These are phyloP conservation scores for Nakaseomyces bracarensis DNA, from an alignment of 1,139 yeast species.

Conservation along the genomic window DNA sequence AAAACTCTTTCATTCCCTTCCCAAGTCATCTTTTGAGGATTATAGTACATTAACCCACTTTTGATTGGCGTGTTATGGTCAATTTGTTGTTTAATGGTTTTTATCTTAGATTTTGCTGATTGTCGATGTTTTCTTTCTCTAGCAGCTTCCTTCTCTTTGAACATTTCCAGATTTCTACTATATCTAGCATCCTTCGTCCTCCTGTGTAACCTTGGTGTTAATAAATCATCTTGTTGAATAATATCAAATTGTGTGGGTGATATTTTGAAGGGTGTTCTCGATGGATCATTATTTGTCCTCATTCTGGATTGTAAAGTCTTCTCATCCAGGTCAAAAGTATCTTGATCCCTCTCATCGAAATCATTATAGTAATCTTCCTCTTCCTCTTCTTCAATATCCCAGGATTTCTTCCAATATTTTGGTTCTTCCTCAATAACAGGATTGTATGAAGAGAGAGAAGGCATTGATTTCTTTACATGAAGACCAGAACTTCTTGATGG, in stretches of 20 bases:
- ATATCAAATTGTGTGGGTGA: conserved; percentile 27
- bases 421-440: conserved; percentile 18
- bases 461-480: conserved; percentile 27
- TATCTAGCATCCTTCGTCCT: conserved; percentile 20
- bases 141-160: conserved; percentile 16
- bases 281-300: not conserved
- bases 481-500: conserved; percentile 12
- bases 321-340: not conserved
- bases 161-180: conserved; percentile 19
- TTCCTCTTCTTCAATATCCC: conserved; percentile 12
- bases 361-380: conserved; percentile 6
- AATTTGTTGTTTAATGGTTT: conserved; percentile 31
- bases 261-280: conserved; percentile 13
- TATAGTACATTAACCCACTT: conserved; percentile 41
- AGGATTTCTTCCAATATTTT: conserved; percentile 2
- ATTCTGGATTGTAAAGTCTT: conserved; percentile 3
- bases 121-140: conserved; percentile 7
- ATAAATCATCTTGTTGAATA: conserved; percentile 21
- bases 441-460: conserved; percentile 16
- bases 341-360: conserved; percentile 7
- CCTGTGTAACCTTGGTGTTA: conserved; percentile 26
- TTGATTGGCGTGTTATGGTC: conserved; percentile 30
- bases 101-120: conserved; percentile 20
- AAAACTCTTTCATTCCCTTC: conserved; percentile 53
- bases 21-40: conserved; percentile 46